These are phyloP conservation scores for Orbilia javanica DNA, from an alignment of 2,329 filamentous ascomycete species.

Conservation along the genomic window DNA sequence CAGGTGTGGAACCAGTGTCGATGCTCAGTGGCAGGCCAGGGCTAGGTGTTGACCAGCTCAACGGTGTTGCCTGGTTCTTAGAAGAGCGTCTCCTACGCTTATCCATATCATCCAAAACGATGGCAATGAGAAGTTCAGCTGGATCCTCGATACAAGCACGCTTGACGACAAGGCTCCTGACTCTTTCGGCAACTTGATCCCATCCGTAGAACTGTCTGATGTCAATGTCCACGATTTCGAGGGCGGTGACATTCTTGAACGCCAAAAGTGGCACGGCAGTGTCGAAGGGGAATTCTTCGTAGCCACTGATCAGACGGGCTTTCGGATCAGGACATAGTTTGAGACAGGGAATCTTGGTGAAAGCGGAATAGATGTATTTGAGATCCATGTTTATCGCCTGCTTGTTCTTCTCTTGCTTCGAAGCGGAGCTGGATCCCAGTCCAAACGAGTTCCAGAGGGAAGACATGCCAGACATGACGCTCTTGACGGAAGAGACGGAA, in stretches of 20 bases:
- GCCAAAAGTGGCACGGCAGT: slow-evolving; percentile 95
- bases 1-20: slow-evolving; percentile 51
- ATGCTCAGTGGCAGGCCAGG: slow-evolving; percentile 58
- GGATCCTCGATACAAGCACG: slow-evolving; percentile 89
- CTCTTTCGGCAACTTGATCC: slow-evolving; percentile 91
- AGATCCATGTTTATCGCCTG: slow-evolving; percentile 85
- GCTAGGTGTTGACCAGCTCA: slow-evolving; percentile 73
- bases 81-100: slow-evolving; percentile 88
- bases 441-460: slow-evolving; percentile 91
- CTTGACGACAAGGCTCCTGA: slow-evolving; percentile 89
- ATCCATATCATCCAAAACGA: slow-evolving; percentile 96
- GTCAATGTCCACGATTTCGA: slow-evolving; percentile 95
- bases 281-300: slow-evolving; percentile 98
- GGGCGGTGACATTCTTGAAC: slow-evolving; percentile 94
- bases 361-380: slow-evolving; percentile 96
- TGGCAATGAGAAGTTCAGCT: slow-evolving; percentile 87
- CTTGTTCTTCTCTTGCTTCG: slow-evolving; percentile 90
- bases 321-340: slow-evolving; percentile 92
- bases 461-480: slow-evolving; percentile 97
- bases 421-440: slow-evolving; percentile 81
- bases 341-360: slow-evolving; percentile 96
- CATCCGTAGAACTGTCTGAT: slow-evolving; percentile 97
- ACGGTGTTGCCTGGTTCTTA: slow-evolving; percentile 84
- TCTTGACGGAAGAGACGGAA: slow-evolving; percentile 95
- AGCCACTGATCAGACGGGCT: slow-evolving; percentile 88